Evolutionary conservation across 2,329 filamentous ascomycete genomes (phyloP), one percentile per base, ranked within the genome.

Genomic region (Claviceps purpurea): DNA sequence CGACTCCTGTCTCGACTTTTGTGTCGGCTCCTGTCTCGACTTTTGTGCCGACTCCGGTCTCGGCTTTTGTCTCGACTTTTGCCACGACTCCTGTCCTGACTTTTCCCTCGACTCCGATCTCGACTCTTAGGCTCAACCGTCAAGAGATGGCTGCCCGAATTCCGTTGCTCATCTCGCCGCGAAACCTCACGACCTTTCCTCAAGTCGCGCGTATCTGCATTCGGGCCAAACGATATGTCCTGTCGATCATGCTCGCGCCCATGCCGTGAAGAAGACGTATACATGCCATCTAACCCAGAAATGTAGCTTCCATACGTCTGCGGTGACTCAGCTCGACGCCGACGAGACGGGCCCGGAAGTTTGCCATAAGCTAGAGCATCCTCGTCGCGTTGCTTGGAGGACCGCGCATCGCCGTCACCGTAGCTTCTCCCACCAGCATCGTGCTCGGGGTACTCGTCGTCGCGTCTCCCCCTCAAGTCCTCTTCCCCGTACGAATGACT

Each of bases 291-390:
- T 13, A 61, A 58, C 11, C 46, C 54, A 5, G 63, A 56, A 5
- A 62, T 56, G 50, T 64, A 62, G 50, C 56, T 63, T 14, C 61
- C 64, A 30, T 64, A 67, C 5, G 63, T 62, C 30, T 30, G 54
- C 11, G 52, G 56, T 37, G 58, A 57, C n/a, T 57, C 53, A 18
- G 55, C 43, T 8, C 52, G 52, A n/a, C 59, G 57, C 4, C 59
- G 58, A n/a, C 58, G 59, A 43, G 62, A 59, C 37, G 59, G 52
- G 6, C 53, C 53, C 2, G 64, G 55, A 14, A 60, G 61, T 26
- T 62, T 62, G 34, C 77, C 77, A 55, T 80, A 80, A 3, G 75
- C 75, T 10, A 79, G 64, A 52, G 76, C 71, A 4, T 75, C 72
- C 34, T 75, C 71, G 53, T 62, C 61, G 4, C 57, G 57, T 22